These are phyloP conservation scores for Colletotrichum theobromicola DNA, from an alignment of 2,329 filamentous ascomycete genomes.

Conservation along the genomic window DNA sequence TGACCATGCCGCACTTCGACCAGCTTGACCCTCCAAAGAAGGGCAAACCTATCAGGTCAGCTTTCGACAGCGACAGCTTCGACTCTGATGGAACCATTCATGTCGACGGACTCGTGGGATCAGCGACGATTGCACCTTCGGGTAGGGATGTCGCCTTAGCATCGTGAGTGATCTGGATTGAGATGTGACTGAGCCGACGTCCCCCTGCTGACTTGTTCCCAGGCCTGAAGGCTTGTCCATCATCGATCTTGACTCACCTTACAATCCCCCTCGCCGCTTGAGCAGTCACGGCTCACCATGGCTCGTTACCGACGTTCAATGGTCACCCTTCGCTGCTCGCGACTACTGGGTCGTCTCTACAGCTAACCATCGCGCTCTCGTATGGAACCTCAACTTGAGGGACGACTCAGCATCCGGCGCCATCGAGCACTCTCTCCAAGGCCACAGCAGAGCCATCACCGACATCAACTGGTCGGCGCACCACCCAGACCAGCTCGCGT, in stretches of 20 bases:
- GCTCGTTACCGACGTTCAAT: constrained; percentile 95
- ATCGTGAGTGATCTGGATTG: constrained; percentile 57
- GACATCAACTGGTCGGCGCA: constrained; percentile 97
- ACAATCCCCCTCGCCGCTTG: constrained; percentile 83
- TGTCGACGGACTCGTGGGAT: constrained; percentile 82
- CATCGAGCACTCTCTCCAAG: constrained; percentile 88
- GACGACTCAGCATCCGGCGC: constrained; percentile 73
- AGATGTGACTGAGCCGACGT: background rate
- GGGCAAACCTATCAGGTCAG: constrained; percentile 66
- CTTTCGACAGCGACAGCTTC: constrained; percentile 87
- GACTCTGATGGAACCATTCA: constrained; percentile 84
- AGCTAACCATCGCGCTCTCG: constrained; percentile 90
- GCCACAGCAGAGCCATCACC: constrained; percentile 84
- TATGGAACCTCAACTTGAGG: constrained; percentile 87
- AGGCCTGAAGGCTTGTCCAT: constrained; percentile 87
- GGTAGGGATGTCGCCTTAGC: constrained; percentile 90
- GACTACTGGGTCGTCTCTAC: constrained; percentile 96
- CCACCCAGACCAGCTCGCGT: constrained; percentile 86
- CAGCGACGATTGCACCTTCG: constrained; percentile 90
- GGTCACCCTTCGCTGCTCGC: constrained; percentile 89
- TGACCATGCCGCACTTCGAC: constrained; percentile 55
- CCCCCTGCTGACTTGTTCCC: background rate
- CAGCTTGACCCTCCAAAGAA: constrained; percentile 56
- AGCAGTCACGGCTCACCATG: constrained; percentile 85
- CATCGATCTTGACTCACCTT: constrained; percentile 89